These are phyloP conservation scores for Amanita phalloides DNA, from an alignment of 768 basidiomycete genomes.

Conservation along the genomic window DNA sequence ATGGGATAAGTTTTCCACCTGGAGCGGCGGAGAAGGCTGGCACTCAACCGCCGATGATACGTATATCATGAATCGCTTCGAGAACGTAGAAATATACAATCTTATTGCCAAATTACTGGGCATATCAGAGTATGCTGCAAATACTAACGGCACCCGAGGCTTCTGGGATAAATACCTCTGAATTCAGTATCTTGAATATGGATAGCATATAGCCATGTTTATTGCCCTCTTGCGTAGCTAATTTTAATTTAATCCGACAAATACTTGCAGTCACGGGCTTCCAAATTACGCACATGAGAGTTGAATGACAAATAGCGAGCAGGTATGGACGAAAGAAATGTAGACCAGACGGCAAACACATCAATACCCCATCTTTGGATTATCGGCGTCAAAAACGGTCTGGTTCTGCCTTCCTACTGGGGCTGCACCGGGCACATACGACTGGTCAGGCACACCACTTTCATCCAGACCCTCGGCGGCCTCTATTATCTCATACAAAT, in stretches of 20 bases:
- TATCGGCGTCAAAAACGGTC: conserved; percentile 75
- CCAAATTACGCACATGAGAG: too few relatives aligned
- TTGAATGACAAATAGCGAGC: background rate
- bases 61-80: conserved; percentile 75
- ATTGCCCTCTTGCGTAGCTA: background rate
- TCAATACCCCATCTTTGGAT: conserved; percentile 14
- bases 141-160: conserved; percentile 66
- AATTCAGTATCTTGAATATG: background rate
- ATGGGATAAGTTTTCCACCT: conserved; percentile 9
- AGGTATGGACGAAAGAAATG: background rate
- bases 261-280: too few relatives aligned
- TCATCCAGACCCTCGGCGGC: conserved; percentile 92
- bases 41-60: conserved; percentile 53
- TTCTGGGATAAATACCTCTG: conserved; percentile 81
- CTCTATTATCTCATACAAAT: conserved; percentile 93
- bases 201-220: background rate
- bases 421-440: conserved; percentile 61
- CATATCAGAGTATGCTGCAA: conserved; percentile 41
- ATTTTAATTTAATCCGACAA: background rate
- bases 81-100: conserved; percentile 80
- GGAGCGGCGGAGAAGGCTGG: conserved; percentile 39
- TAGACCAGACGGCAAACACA: background rate
- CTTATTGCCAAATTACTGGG: conserved; percentile 70
- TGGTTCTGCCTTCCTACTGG: conserved; percentile 43
- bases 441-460: conserved; percentile 59